Evolutionary conservation across 148 eudicot genomes (phyloP), one percentile per base, ranked within the genome.

Genomic region (Cornus controversa): DNA sequence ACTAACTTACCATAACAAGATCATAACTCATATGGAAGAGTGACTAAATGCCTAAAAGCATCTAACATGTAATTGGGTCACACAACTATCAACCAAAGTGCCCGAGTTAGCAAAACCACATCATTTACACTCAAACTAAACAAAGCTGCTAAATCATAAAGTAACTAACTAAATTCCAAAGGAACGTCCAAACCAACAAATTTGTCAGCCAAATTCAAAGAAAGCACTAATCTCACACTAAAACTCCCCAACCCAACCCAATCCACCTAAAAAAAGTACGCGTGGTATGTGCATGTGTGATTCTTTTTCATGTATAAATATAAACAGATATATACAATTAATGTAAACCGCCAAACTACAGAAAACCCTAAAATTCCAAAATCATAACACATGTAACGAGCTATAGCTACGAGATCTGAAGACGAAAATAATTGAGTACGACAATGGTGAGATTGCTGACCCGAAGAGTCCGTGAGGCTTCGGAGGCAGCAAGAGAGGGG

Each of bases 401-500:
- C 40, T 16, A 37, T 25, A 63, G 29, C 80, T 20, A 57, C 60
- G 26, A 80, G 66, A 80, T 26, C 75, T 45, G 64, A 60, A 60
- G 8, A 60, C 18, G 8, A 67, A n/a, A 42, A 29, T 76, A 74
- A 81, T 72, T 31, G 24, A 60, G 27, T 29, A 14, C 28, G 42
- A 77, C 24, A 50, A 40, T 14, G 8, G 20, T 2, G 16, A 13
- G 66, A 74, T 25, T 34, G 75, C 85, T 14, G 34, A 95, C 98
- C 97, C 97, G 89, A 47, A 96, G 91, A 26, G 91, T 93, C 74
- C 98, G 85, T 7, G 90, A 93, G 31, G 99, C 98, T 80, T 96
- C 98, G 47, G 96, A 85, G 28, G 87, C 88, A 22, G 79, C 86
- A 36, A 86, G 83, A 37, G 89, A 82, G n/a, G 90, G 89, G 53